Evolutionary conservation across 208 protist species (phyloP).

Genomic region (Crithidia mellificae): DNA sequence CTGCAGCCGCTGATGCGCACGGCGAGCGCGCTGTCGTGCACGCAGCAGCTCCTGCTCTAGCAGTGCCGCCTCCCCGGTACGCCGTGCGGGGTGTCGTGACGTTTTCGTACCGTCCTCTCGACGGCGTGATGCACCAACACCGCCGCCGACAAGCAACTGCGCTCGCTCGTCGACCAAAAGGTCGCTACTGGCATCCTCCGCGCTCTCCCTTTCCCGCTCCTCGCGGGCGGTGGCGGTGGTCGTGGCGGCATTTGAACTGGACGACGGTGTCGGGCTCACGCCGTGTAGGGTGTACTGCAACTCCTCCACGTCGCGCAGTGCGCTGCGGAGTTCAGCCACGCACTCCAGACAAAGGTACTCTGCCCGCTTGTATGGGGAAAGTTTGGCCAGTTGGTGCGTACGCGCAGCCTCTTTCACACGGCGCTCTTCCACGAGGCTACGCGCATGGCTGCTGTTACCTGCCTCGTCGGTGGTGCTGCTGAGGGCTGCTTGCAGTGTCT

Average conservation of each 20-base stretch:
- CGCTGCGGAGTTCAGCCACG: constrained; percentile 43
- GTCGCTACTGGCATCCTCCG: neutral
- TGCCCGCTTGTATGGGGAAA: constrained; percentile 52
- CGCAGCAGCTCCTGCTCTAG: constrained; percentile 31
- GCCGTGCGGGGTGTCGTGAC: neutral
- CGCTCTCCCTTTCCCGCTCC: constrained; percentile 1
- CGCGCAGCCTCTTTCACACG: constrained; percentile 16
- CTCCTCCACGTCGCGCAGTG: constrained; percentile 35
- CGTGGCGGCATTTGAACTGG: neutral
- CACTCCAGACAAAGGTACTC: constrained; percentile 58
- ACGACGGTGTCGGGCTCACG: neutral
- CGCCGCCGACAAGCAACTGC: neutral
- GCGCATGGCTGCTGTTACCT: neutral
- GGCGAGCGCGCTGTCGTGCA: constrained; percentile 23
- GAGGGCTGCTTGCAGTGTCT: constrained; percentile 19
- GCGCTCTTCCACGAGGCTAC: constrained; percentile 3
- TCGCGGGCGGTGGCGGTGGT: constrained; percentile 12
- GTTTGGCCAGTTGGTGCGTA: constrained; percentile 26
- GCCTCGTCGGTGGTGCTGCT: neutral
- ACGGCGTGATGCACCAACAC: neutral
- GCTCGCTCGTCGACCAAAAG: constrained; percentile 1
- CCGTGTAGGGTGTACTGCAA: constrained; percentile 10
- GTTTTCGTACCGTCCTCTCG: too few relatives aligned
- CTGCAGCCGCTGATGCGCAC: constrained; percentile 30
- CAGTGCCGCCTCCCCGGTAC: constrained; percentile 11